Conservation (phyloP, 495 filamentous ascomycete genomes). For the Oleoguttula mirabilis region DNA sequence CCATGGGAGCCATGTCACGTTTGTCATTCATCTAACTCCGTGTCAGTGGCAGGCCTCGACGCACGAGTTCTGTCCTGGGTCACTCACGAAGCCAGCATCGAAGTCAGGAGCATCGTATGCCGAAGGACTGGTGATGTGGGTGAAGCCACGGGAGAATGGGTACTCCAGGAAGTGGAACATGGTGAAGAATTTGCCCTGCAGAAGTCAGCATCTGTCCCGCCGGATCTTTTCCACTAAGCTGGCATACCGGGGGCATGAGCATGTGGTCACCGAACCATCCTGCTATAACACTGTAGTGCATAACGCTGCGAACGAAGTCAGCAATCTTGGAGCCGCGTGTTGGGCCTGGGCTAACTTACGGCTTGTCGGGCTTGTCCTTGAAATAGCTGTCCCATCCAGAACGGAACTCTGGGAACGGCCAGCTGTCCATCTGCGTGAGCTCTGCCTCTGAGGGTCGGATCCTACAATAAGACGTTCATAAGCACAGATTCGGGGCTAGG, state of each 20-base stretch:
- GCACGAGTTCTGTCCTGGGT: no score
- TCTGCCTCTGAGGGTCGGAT: constrained; percentile 61
- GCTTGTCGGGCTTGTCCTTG: constrained; percentile 66
- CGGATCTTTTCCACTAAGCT: no score
- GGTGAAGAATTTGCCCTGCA: constrained; percentile 77
- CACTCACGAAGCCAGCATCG: constrained; percentile 44
- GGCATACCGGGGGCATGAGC: constrained; percentile 39
- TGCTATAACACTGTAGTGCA: constrained; percentile 46
- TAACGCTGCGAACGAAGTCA: constrained; percentile 34
- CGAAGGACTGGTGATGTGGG: constrained; percentile 57
- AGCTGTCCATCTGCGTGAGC: constrained; percentile 46
- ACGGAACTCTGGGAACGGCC: constrained; percentile 47
- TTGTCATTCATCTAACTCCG: constrained; percentile 82
- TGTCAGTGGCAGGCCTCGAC: no score
- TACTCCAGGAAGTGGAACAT: constrained; percentile 86
- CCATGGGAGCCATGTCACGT: constrained; percentile 71
- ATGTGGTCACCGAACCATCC: constrained; percentile 31
- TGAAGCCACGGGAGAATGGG: constrained; percentile 64
- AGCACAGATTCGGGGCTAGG: neutral
- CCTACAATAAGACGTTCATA: neutral
- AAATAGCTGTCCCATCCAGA: constrained; percentile 70
- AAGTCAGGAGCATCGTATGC: constrained; percentile 68
- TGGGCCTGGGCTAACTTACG: no score
- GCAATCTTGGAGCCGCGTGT: no score
- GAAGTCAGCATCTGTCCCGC: no score